A percentile compares a stretch with the other conserved stretches of the same genome.
These are phyloP conservation scores for Venturia pyrina DNA, from an alignment of 2,329 filamentous ascomycete genomes.

Conservation along the genomic window DNA sequence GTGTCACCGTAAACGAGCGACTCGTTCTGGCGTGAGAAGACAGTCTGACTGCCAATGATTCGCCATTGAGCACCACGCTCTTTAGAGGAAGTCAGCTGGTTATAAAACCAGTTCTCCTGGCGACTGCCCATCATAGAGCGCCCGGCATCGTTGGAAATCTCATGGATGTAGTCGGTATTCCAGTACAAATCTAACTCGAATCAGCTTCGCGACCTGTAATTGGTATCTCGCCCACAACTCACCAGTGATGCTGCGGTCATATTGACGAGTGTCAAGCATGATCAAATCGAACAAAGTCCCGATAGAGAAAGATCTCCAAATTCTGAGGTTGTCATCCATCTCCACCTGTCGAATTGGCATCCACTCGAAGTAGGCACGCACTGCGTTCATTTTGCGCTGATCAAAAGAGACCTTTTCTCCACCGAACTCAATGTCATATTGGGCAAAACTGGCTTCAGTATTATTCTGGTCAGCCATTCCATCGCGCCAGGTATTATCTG, in stretches of 20 bases:
- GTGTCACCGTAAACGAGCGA: conserved; percentile 34
- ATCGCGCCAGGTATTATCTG: conserved; percentile 33
- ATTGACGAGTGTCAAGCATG: conserved; percentile 34
- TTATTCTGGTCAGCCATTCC: conserved; percentile 32
- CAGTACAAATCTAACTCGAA: conserved; percentile 28
- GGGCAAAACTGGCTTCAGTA: conserved; percentile 32
- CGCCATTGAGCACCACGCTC: conserved; percentile 51
- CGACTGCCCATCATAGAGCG: conserved; percentile 60
- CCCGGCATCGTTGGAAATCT: conserved; percentile 56
- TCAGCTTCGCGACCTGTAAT: not conserved
- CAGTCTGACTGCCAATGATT: conserved; percentile 55
- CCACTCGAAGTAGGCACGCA: conserved; percentile 36
- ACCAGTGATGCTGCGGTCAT: conserved; percentile 34
- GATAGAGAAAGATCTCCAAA: conserved; percentile 33
- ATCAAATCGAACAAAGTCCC: conserved; percentile 32
- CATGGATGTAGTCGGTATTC: conserved; percentile 52
- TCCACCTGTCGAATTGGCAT: conserved; percentile 33
- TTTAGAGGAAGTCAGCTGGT: conserved; percentile 22
- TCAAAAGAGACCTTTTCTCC: conserved; percentile 27
- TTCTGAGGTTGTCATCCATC: conserved; percentile 34
- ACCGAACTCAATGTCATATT: conserved; percentile 19
- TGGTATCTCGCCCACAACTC: conserved; percentile 20
- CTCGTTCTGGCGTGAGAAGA: conserved; percentile 52
- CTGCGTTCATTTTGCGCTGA: conserved; percentile 37
- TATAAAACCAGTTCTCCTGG: conserved; percentile 69